These are phyloP conservation scores for Aspergillus sp. DNA, from an alignment of 2,329 filamentous ascomycete genomes.

Conservation along the genomic window DNA sequence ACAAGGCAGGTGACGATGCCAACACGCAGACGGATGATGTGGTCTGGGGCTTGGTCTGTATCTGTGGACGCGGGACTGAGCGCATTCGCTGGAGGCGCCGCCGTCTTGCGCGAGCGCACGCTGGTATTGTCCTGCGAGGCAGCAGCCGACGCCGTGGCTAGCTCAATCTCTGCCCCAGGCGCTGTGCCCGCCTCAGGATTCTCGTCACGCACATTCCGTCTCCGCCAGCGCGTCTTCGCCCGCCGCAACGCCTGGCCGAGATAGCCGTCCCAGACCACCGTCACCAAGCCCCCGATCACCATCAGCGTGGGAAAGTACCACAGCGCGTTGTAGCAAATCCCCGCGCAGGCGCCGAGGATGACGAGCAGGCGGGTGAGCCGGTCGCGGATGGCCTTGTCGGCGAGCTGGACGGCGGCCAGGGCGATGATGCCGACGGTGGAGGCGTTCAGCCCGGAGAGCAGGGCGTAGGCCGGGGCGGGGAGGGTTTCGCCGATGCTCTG, in stretches of 20 bases:
- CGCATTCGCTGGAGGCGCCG: too few species aligned
- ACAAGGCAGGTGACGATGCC: constrained; percentile 37
- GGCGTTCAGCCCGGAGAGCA: constrained; percentile 70
- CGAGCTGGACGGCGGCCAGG: constrained; percentile 66
- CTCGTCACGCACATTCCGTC: constrained; percentile 13
- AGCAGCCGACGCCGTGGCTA: not conserved
- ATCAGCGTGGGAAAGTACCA: constrained; percentile 75
- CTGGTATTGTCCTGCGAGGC: constrained; percentile 10
- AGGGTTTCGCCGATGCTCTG: constrained; percentile 58
- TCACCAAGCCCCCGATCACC: constrained; percentile 52
- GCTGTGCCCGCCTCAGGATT: constrained; percentile 6
- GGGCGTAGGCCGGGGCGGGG: constrained; percentile 63
- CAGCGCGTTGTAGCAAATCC: constrained; percentile 67
- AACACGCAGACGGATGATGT: constrained; percentile 37
- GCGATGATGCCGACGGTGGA: constrained; percentile 71
- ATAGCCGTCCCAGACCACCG: constrained; percentile 57
- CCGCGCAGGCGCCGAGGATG: constrained; percentile 62
- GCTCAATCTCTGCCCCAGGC: not conserved
- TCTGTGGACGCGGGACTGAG: not conserved
- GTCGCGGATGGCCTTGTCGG: constrained; percentile 67
- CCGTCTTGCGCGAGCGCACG: constrained; percentile 12
- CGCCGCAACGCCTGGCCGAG: constrained; percentile 48
- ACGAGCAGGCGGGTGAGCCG: constrained; percentile 62
- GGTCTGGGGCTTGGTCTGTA: constrained; percentile 14
- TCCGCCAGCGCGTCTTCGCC: constrained; percentile 22